Percentiles rank a stretch among this genome's conserved stretches.
phyloP scores from a whole-genome alignment of 2,329 filamentous ascomycete genomes.

The Diplocarpon mali region DNA sequence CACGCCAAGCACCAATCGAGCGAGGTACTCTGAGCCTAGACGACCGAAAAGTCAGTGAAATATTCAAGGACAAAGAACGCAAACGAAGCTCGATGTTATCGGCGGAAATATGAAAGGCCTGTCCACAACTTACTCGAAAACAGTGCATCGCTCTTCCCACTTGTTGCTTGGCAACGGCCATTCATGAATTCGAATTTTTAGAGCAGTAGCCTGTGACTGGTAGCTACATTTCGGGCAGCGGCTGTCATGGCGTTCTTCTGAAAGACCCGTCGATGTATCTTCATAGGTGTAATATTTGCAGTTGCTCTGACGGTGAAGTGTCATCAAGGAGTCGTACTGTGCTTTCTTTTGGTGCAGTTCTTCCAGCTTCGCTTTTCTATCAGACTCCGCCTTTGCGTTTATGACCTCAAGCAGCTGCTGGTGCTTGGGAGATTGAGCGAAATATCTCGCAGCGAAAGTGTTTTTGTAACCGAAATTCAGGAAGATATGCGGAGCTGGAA shows the following conservation, averaged over 20 bases:
- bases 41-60: constrained; percentile 25
- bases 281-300: constrained; percentile 2
- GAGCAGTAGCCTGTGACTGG: constrained; percentile 21
- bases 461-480: background rate
- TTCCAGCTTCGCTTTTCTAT: constrained; percentile 23
- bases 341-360: constrained; percentile 28
- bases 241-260: background rate
- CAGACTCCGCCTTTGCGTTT: constrained; percentile 27
- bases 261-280: background rate
- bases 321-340: constrained; percentile 18
- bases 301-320: background rate
- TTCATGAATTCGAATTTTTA: constrained; percentile 40
- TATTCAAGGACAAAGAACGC: constrained; percentile 28
- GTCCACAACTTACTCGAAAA: constrained; percentile 42
- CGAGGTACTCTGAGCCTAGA: constrained; percentile 29
- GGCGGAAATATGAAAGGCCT: constrained; percentile 29
- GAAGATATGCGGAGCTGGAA: background rate
- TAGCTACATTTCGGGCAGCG: constrained; percentile 30
- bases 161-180: constrained; percentile 38
- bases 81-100: constrained; percentile 32
- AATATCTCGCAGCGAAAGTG: constrained; percentile 32
- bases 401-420: constrained; percentile 28
- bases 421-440: constrained; percentile 32
- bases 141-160: constrained; percentile 30
- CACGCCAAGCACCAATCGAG: constrained; percentile 35